Base-by-base conservation (phyloP, 2,329 filamentous ascomycete species). In the Xylariaceae sp. region DNA sequence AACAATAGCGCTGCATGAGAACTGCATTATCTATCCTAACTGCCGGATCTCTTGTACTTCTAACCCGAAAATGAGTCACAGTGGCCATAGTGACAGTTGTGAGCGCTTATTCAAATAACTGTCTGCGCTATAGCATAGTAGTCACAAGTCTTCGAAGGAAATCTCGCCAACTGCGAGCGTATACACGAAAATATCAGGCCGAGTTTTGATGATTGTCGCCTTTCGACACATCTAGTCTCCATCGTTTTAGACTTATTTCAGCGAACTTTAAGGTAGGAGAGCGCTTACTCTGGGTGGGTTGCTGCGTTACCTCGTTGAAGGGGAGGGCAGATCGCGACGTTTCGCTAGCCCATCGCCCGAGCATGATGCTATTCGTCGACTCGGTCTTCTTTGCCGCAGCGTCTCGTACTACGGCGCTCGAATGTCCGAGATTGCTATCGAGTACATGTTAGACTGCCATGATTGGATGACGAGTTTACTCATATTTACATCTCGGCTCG, bases 261-360 rank as follows among this genome's bases (percentile, higher is more conserved):
- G 39, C 27, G 14, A 40, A 19, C 36, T 37, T 33, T 37, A 23
- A 33, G 40, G 27, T 25, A 11, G 27, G 25, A 22, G 25, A 23
- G 33, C 11, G 49, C 52, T 49, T 55, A 61, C 55, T 38, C 42
- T 37, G 45, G 25, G 44, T 45, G n/a, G 44, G 42, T 39, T 59
- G 56, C 37, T 58, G 57, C 41, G 55, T 56, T 29, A 59, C 53
- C 41, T 62, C 60, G 37, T 44, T 55, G 29, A 60, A 47, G 21
- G 60, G 55, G 25, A 62, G 54, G 22, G 45, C 46, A 21, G 51
- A 47, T 8, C 56, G 55, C 33, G 50, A 45, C n/a, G 51, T 59
- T 43, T 58, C 52, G 4, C 44, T 55, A 17, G 40, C 52, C 58
- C 58, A 62, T 40, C 53, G 55, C 37, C 57, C 49, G 37, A 62